Evolutionary conservation across 768 basidiomycete species (phyloP), one percentile per base, ranked within the genome.

Genomic region (Trametopsis cervina): DNA sequence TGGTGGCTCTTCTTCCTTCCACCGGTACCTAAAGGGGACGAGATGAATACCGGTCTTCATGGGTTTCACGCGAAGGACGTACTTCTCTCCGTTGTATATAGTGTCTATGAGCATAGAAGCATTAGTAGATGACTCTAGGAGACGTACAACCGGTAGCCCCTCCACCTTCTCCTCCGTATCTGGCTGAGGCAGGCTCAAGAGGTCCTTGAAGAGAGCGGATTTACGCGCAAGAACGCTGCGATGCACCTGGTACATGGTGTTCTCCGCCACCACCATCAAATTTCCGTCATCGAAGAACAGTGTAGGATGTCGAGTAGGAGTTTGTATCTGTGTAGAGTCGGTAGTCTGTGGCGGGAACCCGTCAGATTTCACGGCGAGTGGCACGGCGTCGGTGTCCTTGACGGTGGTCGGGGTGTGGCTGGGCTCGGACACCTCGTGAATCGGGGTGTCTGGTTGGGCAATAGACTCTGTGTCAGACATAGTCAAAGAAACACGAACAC

Each of bases 241-340:
- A 35, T 38, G 33, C 4, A 44, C 49, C 25, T 33, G 21, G 36
- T 22, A 44, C 13, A 22, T 5, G 11, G 42, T 44, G 36, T 40
- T 44, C 26, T 38, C 49, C 2, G 50, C 50, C 20, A 51, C 44
- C 10, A 51, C n/a, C 15, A 46, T 26, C 9, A 51, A 22, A 23
- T 51, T 51, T 1, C 50, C 50, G 45, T 51, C 44, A 15, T 45
- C 45, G 26, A 46, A 47, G n/a, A 26, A 47, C 39, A 47, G 24
- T 12, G 37, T 38, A 2, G 35, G 5, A 18, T 46, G 45, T n/a
- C n/a, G n/a, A n/a, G n/a, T n/a, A n/a, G n/a, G n/a, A n/a, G n/a
- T n/a, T n/a, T n/a, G n/a, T n/a, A n/a, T n/a, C n/a, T n/a, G n/a
- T n/a, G n/a, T n/a, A n/a, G n/a, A n/a, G n/a, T n/a, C n/a, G n/a